Evolutionary conservation across 441 rosid genomes (phyloP).

Genomic region (Biscutella auriculata): DNA sequence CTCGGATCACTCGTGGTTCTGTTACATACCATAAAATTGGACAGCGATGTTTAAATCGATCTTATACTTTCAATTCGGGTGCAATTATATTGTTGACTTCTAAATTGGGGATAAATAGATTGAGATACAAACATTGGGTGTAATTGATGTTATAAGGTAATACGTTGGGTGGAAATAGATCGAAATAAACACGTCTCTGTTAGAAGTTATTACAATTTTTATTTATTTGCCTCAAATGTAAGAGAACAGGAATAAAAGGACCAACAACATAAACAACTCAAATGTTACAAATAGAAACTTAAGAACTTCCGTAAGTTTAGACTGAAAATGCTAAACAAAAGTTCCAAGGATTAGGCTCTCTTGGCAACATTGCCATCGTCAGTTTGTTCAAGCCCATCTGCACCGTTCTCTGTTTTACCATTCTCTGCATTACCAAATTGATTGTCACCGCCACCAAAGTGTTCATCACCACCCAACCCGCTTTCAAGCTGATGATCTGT

Average conservation of each 20-base stretch:
- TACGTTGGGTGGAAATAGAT: no score
- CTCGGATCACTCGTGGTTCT: no score
- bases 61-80: no score
- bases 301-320: neutral
- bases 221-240: slow-evolving; percentile 7
- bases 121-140: no score
- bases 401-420: slow-evolving; percentile 11
- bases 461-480: neutral
- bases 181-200: neutral
- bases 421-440: slow-evolving; percentile 21
- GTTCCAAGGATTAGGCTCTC: slow-evolving; percentile 35
- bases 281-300: neutral
- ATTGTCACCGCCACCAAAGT: slow-evolving; percentile 19
- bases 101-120: no score
- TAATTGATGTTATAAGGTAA: no score
- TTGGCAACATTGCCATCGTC: slow-evolving; percentile 47
- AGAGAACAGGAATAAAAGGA: neutral
- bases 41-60: no score
- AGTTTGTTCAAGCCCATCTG: slow-evolving; percentile 28
- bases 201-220: slow-evolving; percentile 7
- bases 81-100: no score
- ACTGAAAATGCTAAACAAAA: slow-evolving; percentile 12
- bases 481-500: slow-evolving; percentile 13
- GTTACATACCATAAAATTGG: no score
- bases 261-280: slow-evolving; percentile 8